These are phyloP conservation scores for Candida lessepsii DNA, from an alignment of 805 yeast species.

Conservation along the genomic window DNA sequence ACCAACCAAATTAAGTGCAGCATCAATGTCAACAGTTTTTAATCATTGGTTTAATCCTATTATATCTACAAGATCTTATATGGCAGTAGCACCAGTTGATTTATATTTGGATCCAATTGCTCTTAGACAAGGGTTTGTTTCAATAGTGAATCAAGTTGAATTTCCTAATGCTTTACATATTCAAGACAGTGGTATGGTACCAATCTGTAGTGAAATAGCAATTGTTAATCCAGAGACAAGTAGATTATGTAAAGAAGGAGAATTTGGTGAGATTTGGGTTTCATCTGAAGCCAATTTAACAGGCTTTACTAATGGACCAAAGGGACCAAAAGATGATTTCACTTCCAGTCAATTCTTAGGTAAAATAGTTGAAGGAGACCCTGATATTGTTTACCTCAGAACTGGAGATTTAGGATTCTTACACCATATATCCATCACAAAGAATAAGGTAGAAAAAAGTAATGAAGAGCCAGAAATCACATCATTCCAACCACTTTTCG, in stretches of 20 bases:
- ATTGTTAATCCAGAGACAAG: conserved; percentile 93
- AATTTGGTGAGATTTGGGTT: conserved; percentile 97
- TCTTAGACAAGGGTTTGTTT: conserved; percentile 83
- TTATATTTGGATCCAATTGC: conserved; percentile 85
- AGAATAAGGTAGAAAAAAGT: conserved; percentile 26
- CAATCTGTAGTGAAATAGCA: conserved; percentile 89
- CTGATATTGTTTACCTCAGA: conserved; percentile 60
- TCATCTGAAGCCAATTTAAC: conserved; percentile 79
- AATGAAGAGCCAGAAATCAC: conserved; percentile 22
- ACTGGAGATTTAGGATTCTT: conserved; percentile 95
- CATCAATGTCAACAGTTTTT: conserved; percentile 74
- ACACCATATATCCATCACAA: conserved; percentile 59
- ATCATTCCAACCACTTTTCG: conserved; percentile 74
- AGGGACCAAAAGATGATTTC: conserved; percentile 52
- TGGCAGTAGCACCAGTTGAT: conserved; percentile 86
- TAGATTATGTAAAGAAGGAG: conserved; percentile 78
- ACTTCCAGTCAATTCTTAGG: conserved; percentile 56
- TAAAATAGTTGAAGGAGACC: conserved; percentile 61
- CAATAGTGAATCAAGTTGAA: conserved; percentile 72
- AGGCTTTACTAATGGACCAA: conserved; percentile 56
- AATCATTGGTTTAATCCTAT: conserved; percentile 80
- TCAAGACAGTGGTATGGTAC: conserved; percentile 95
- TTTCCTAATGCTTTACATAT: conserved; percentile 68
- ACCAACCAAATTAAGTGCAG: conserved; percentile 60
- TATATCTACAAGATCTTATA: conserved; percentile 79